A percentile compares a stretch with the other conserved stretches of the same genome.
phyloP scores from a whole-genome alignment of 805 yeast genomes.

The Saturnispora bothae region DNA sequence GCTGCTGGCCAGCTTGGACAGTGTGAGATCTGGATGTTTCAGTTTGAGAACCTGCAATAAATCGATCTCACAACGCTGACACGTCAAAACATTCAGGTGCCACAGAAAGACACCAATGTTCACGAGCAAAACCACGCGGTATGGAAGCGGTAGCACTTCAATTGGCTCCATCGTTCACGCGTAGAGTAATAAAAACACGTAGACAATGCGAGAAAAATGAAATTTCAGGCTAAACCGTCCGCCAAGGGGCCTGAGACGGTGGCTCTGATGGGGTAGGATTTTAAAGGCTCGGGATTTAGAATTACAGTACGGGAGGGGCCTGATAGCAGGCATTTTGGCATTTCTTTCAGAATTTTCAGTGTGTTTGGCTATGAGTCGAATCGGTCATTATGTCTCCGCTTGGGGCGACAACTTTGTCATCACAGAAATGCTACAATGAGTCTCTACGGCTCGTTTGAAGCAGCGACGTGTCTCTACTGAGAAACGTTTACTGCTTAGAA shows the following conservation, averaged over 20 bases:
- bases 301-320: too few relatives aligned
- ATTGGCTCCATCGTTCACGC: background rate
- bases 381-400: slow-evolving; percentile 58
- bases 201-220: too few relatives aligned
- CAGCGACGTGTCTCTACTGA: background rate
- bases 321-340: slow-evolving; percentile 1
- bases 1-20: slow-evolving; percentile 12
- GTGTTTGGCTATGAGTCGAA: slow-evolving; percentile 52
- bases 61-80: slow-evolving; percentile 33
- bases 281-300: too few relatives aligned
- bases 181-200: too few relatives aligned
- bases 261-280: too few relatives aligned
- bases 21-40: slow-evolving; percentile 16
- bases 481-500: background rate
- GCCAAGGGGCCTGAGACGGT: too few relatives aligned
- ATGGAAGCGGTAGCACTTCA: slow-evolving; percentile 34
- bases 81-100: slow-evolving; percentile 35
- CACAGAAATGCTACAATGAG: slow-evolving; percentile 21
- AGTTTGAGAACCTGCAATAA: slow-evolving; percentile 32
- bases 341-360: slow-evolving; percentile 51
- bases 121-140: slow-evolving; percentile 38
- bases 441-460: background rate
- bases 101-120: slow-evolving; percentile 45
- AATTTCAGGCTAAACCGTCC: too few relatives aligned
- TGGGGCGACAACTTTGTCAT: slow-evolving; percentile 71